Base-by-base conservation (phyloP, 306 rosid genomes). In the Acacia crassicarpa region DNA sequence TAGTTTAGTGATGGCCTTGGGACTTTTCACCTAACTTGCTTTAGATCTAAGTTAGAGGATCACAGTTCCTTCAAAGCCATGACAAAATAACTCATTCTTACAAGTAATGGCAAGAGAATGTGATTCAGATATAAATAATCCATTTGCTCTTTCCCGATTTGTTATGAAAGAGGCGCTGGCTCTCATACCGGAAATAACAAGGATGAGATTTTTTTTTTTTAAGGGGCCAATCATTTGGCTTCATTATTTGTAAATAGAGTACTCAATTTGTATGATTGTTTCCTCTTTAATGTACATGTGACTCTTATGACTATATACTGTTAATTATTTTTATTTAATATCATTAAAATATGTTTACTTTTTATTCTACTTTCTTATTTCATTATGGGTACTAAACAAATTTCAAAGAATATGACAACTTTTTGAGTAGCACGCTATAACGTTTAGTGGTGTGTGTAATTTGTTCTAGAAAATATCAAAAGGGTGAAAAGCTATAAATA, bases 11-110 rank as follows among this genome's bases (percentile, higher is more conserved):
- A 63, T 14, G 2, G 11, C 17, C 4, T 27, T 30, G 41, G 41
- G 32, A 63, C 32, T 30, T 6, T 62, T 12, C 69, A 32, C 41
- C 69, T 30, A 63, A 63, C 69, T 72, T 75, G 44, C 67, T 67
- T 66, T 35, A 51, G 51, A 40, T 30, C 27, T 43, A 72, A 80
- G 35, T 58, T 69, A 27, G 32, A 76, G 70, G 54, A 68, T 15
- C 67, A 58, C 22, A 20, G 58, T 14, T 63, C 43, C 27, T 51
- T 67, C 16, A 23, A 63, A 27, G 40, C 6, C 23, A 15, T 43
- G 27, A 27, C 46, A 16, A 70, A 49, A 70, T 59, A 40, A 48
- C 78, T 8, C 70, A 67, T 74, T 74, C 59, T 68, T 68, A 30
- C 27, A 71, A 63, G 82, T 53, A 75, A 75, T 30, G 45, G 62